These are phyloP conservation scores for Aspergillus fructus DNA, from an alignment of 2,329 filamentous ascomycete species.

Conservation along the genomic window DNA sequence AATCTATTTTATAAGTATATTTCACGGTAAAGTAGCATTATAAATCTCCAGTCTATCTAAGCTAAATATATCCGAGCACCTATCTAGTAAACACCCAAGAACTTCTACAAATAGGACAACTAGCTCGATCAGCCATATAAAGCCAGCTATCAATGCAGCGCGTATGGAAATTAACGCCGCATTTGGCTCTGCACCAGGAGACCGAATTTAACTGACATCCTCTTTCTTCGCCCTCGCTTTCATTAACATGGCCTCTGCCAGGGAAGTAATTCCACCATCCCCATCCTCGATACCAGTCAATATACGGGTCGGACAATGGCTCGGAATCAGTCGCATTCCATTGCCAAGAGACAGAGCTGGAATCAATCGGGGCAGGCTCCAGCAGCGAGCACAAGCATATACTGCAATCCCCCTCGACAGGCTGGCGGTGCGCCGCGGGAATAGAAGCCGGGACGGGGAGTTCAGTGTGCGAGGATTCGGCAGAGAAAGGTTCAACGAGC, in stretches of 20 bases:
- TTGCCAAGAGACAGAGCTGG: background rate
- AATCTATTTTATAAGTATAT: no score
- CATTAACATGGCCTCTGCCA: no score
- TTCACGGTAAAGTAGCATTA: no score
- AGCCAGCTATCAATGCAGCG: slow-evolving; percentile 21
- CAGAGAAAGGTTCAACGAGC: no score
- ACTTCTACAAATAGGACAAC: slow-evolving; percentile 19
- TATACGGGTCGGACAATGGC: no score
- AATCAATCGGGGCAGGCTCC: background rate
- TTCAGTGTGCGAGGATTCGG: no score
- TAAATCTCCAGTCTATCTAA: no score
- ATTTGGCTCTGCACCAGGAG: slow-evolving; percentile 21
- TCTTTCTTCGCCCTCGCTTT: no score
- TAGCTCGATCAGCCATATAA: background rate
- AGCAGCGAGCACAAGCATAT: slow-evolving; percentile 2
- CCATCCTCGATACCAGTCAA: no score
- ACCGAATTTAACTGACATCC: background rate
- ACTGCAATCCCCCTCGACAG: slow-evolving; percentile 6
- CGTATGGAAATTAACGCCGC: slow-evolving; percentile 23
- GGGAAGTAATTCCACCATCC: no score
- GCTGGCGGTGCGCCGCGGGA: background rate
- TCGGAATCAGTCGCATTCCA: no score
- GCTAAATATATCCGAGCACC: background rate
- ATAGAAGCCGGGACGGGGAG: no score
- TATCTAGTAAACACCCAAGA: slow-evolving; percentile 3